Base-by-base conservation (phyloP, 306 rosid genomes). In the Phaseolus lunatus region DNA sequence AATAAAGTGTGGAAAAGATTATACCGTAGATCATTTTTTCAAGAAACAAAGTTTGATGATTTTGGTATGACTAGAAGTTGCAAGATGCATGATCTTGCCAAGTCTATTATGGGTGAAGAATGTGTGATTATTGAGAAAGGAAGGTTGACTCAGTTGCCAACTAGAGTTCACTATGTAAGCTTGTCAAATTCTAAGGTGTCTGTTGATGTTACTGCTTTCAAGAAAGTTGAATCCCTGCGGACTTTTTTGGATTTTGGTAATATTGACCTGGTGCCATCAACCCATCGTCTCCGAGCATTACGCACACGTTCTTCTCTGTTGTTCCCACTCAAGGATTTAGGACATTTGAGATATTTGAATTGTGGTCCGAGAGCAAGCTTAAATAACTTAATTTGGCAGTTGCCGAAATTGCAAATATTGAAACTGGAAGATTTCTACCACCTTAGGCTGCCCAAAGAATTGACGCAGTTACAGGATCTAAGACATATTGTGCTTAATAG, bases 11-110 rank as follows among this genome's bases (percentile, higher is more conserved):
- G 75, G 56, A 26, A 56, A 5, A 84, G 78, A 19, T 57, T 86
- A 22, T 49, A 18, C 33, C 57, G 49, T 20, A 39, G 64, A 57
- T 57, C 81, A 35, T 83, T 86, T 66, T 53, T 83, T 10, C 83
- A 83, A 16, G 75, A 84, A 52, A 26, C 58, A 8, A 52, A 52
- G 26, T 0, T 0, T 11, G 18, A 24, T 57, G n/a, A 3, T 0
- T 23, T 29, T 29, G 33, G 33, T 29, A 29, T 29, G 0, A 3
- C 4, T 26, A 57, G 9, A 57, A 57, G 3, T 57, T 57, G 11
- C 64, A 57, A 57, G 64, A 57, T 57, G 37, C 64, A 57, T 57
- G 64, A 64, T 48, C 73, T 82, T 68, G 85, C 86, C 9, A 66
- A 76, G 61, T 47, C 71, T 8, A 18, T 79, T 39, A 44, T 61